Evolutionary conservation across 805 yeast species (phyloP), one percentile per base, ranked within the genome.

Genomic region (Wickerhamiella musiphila): DNA sequence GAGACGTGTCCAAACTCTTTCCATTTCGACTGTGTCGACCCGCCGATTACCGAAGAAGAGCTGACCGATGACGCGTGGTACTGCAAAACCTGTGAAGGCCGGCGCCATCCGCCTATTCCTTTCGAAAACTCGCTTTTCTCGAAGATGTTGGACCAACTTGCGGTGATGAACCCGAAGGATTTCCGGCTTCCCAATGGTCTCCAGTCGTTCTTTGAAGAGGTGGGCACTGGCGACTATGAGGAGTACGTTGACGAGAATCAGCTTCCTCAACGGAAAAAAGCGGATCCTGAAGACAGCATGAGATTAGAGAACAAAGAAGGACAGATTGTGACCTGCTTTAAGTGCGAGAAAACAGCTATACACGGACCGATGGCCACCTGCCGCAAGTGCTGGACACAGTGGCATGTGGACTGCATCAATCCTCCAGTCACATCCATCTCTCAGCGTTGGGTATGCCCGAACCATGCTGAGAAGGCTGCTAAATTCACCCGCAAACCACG

Each of bases 1-100:
- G 98, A 86, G 45, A 64, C 78, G 2, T 86, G 98, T 53, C 94
- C 95, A 1, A 66, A 65, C 45, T 78, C 94, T 2, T 90, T 86
- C 54, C 98, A 86, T 50, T 82, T 90, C 48, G 63, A 78, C 4
- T 86, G 98, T 52, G 68, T 86, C 38, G 77, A 79, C 45, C 96
- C 96, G 3, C 96, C 98, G 0, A 56, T 75, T 21, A 81, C 76
- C 43, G 82, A 76, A 26, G 63, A 66, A 31, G 49, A 65, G 23
- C 55, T 81, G 6, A 96, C 96, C 0, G 92, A 76, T 29, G 94
- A 78, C 23, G 76, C 71, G 39, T 86, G 98, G 98, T 71, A 65
- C 42, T 86, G 98, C 56, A 65, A 66, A 11, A 81, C 77, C 45
- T 86, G 98, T 53, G 43, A 49, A 10, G 63, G 67, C 13, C 64